A percentile compares a stretch with the other conserved stretches of the same genome.
phyloP scores from a whole-genome alignment of 768 basidiomycete species.

The Mycena metata region DNA sequence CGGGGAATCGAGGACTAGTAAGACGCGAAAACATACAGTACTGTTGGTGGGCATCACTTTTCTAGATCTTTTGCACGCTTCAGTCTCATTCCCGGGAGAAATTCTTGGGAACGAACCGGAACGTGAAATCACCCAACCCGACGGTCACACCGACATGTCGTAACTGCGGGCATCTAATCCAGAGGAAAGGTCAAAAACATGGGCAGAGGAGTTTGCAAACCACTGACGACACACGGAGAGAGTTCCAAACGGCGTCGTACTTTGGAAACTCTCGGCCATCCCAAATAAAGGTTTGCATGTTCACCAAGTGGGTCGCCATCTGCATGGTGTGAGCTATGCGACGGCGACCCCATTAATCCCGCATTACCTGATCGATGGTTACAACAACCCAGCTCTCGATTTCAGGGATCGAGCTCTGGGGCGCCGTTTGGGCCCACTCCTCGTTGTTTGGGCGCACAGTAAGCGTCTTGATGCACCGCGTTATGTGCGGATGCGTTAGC shows the following conservation, averaged over 20 bases:
- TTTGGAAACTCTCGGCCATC: conserved; percentile 37
- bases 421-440: conserved; percentile 26
- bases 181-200: background rate
- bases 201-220: background rate
- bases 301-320: conserved; percentile 31
- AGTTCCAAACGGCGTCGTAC: conserved; percentile 31
- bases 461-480: conserved; percentile 31
- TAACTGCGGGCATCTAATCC: conserved; percentile 29
- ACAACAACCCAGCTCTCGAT: conserved; percentile 39
- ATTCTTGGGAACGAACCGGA: conserved; percentile 13
- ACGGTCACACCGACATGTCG: conserved; percentile 35
- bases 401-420: conserved; percentile 30
- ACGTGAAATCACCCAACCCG: conserved; percentile 37
- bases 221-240: conserved; percentile 30
- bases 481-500: conserved; percentile 27
- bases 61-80: conserved; percentile 15
- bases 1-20: background rate
- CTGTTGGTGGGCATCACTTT: conserved; percentile 38
- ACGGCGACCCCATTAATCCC: too few relatives aligned
- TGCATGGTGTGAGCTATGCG: too few relatives aligned
- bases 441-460: conserved; percentile 37
- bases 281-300: conserved; percentile 34
- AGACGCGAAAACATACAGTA: conserved; percentile 9
- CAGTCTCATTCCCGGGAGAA: background rate
- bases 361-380: conserved; percentile 29